These are phyloP conservation scores for Hypoxylon sp. DNA, from an alignment of 2,329 filamentous ascomycete genomes.

Conservation along the genomic window DNA sequence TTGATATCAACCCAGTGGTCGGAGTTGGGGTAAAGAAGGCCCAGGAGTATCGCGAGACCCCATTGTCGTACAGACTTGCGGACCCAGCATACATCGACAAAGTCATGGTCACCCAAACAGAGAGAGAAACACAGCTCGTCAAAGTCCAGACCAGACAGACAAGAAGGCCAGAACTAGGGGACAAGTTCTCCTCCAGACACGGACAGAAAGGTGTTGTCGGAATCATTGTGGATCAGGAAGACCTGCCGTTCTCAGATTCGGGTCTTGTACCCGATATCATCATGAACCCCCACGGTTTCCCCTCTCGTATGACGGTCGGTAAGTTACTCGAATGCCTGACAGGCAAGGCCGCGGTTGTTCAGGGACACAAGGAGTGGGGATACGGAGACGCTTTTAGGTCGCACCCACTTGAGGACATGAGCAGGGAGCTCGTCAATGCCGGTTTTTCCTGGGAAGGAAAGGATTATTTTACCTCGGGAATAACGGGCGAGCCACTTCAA, in stretches of 20 bases:
- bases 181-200: slow-evolving; percentile 99
- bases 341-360: slow-evolving; percentile 90
- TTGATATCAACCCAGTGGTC: slow-evolving; percentile 80
- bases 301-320: slow-evolving; percentile 98
- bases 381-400: slow-evolving; percentile 83
- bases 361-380: slow-evolving; percentile 89
- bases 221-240: slow-evolving; percentile 95
- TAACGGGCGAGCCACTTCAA: slow-evolving; percentile 92
- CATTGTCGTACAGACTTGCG: slow-evolving; percentile 82
- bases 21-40: slow-evolving; percentile 71
- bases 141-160: slow-evolving; percentile 98
- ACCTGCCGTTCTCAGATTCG: slow-evolving; percentile 93
- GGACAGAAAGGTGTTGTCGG: slow-evolving; percentile 98
- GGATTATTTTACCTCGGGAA: slow-evolving; percentile 94
- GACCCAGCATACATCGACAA: slow-evolving; percentile 95
- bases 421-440: slow-evolving; percentile 82
- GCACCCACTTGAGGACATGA: slow-evolving; percentile 89
- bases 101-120: slow-evolving; percentile 91
- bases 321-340: slow-evolving; percentile 96
- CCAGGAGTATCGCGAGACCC: slow-evolving; percentile 74
- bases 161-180: slow-evolving; percentile 90
- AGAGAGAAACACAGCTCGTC: slow-evolving; percentile 86
- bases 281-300: slow-evolving; percentile 99
- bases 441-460: slow-evolving; percentile 98
- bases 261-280: slow-evolving; percentile 98